Evolutionary conservation across 345 rosid species (phyloP).

Genomic region (Odontarrhena argentea): DNA sequence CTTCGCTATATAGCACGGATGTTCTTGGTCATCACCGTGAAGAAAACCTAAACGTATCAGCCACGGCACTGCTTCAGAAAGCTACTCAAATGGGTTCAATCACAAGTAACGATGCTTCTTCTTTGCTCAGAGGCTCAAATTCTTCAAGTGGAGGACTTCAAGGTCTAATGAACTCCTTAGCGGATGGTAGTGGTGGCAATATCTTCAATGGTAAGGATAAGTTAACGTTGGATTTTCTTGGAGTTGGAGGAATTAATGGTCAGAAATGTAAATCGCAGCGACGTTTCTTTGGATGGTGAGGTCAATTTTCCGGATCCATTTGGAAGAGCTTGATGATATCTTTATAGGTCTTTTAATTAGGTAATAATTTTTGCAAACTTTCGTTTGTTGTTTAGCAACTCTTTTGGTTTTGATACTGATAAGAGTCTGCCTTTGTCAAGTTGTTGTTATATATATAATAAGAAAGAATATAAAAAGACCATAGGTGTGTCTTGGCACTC

Average conservation of each 20-base stretch:
- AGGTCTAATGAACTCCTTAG: conserved; percentile 65
- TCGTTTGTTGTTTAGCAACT: conserved; percentile 18
- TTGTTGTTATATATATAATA: not conserved
- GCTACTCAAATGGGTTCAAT: conserved; percentile 87
- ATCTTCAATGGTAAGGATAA: conserved; percentile 47
- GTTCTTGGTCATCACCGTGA: conserved; percentile 46
- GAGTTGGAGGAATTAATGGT: conserved; percentile 76
- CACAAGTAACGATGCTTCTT: conserved; percentile 40
- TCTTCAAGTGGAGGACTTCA: conserved; percentile 51
- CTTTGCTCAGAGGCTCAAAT: conserved; percentile 54
- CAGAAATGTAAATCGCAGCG: conserved; percentile 46
- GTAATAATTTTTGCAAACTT: conserved; percentile 23
- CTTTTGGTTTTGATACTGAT: conserved; percentile 17
- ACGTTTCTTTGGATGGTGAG: conserved; percentile 34
- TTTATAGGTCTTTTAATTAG: conserved; percentile 13
- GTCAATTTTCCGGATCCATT: conserved; percentile 37
- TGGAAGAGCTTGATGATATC: conserved; percentile 36
- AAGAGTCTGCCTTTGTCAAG: not conserved
- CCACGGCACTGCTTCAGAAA: conserved; percentile 81
- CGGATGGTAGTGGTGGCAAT: conserved; percentile 39
- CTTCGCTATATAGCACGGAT: conserved; percentile 38
- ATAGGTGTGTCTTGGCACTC: too few relatives aligned
- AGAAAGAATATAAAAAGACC: too few relatives aligned
- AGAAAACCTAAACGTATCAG: conserved; percentile 61
- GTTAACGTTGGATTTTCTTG: conserved; percentile 77